Base-by-base conservation (phyloP, 306 rosid genomes). In the Cajanus cajan region DNA sequence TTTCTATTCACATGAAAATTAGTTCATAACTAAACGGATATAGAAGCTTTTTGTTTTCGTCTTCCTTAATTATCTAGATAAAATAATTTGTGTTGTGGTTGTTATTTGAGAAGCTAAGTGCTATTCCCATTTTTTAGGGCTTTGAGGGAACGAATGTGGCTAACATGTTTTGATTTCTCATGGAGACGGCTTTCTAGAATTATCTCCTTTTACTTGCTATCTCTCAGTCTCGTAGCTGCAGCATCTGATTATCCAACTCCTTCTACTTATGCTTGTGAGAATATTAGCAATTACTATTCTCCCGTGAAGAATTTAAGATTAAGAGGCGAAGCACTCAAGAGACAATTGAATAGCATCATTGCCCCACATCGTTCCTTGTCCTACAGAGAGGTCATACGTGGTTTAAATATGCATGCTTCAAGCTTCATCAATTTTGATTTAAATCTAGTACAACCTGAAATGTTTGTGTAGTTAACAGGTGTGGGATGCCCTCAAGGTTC, bases 401-500 rank as follows among this genome's bases (percentile, higher is more conserved):
- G 61, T 75, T 69, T 44, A 68, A 44, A 14, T 63, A 39, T n/a
- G n/a, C 14, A n/a, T 8, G 8, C 8, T 28, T 3, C 31, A 1
- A 28, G 43, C 12, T 63, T n/a, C 65, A 45, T 25, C 54, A 19
- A 6, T 84, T 62, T 80, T 50, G 2, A 51, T 71, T 50, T 69
- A 2, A 39, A 51, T 61, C 28, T 28, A 48, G 62, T 2, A 39
- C 44, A 44, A 22, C 34, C 7, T 50, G n/a, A 59, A 24, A 24
- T 59, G 62, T 3, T 67, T 77, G 37, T 52, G 33, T 63, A 50
- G 50, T 71, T 36, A 9, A 68, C 63, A 91, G 94, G 94, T 88
- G 67, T 91, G 97, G 92, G 84, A 88, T 83, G 94, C 97, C 41
- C 89, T 91, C 71, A 88, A 89, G 87, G 55, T 91, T 85, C 89